These are phyloP conservation scores for Ogataea pini DNA, from an alignment of 805 yeast species.

Conservation along the genomic window DNA sequence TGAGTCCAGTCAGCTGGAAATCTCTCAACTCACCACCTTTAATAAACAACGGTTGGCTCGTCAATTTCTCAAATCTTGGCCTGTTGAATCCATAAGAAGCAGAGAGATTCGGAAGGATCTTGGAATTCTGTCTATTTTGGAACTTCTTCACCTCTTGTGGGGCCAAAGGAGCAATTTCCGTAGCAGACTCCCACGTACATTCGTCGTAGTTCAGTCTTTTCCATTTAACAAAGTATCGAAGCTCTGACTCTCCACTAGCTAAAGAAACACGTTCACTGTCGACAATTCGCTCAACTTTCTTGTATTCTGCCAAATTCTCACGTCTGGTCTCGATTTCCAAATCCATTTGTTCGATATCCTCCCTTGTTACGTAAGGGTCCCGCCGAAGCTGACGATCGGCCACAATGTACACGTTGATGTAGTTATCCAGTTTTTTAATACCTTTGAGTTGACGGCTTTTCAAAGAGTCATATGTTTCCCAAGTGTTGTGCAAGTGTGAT, in stretches of 20 bases:
- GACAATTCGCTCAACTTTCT: constrained; percentile 85
- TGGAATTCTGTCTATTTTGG: constrained; percentile 78
- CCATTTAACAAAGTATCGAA: constrained; percentile 92
- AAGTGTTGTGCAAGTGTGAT: constrained; percentile 92
- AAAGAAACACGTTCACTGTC: constrained; percentile 71
- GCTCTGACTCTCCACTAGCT: constrained; percentile 63
- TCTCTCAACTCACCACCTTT: constrained; percentile 92
- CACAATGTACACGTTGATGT: constrained; percentile 74
- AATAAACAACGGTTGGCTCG: constrained; percentile 83
- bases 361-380: constrained; percentile 83
- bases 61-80: constrained; percentile 86
- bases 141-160: constrained; percentile 82
- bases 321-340: constrained; percentile 81
- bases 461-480: constrained; percentile 71
- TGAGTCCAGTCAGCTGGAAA: constrained; percentile 95
- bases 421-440: constrained; percentile 83
- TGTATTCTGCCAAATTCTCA: constrained; percentile 82
- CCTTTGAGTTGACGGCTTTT: constrained; percentile 60
- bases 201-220: constrained; percentile 89
- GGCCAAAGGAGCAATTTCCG: constrained; percentile 77
- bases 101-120: constrained; percentile 78
- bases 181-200: constrained; percentile 96
- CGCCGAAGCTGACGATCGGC: constrained; percentile 72
- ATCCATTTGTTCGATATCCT: constrained; percentile 92
- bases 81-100: constrained; percentile 73